These are phyloP conservation scores for Sporothrix brasiliensis DNA, from an alignment of 2,329 filamentous ascomycete species.

Conservation along the genomic window DNA sequence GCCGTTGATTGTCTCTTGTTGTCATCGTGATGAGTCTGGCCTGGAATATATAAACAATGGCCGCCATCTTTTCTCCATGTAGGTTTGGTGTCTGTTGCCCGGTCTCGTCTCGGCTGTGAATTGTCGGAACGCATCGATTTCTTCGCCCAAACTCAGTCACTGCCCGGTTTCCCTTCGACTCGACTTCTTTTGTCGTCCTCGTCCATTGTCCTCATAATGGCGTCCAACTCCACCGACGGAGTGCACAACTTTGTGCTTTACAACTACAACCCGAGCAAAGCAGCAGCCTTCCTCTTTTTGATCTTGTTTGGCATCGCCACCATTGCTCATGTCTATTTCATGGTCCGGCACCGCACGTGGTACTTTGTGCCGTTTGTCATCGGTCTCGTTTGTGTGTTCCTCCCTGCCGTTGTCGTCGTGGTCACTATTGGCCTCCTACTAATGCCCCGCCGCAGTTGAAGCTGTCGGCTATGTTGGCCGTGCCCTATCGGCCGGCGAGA, in stretches of 20 bases:
- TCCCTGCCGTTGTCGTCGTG: neutral
- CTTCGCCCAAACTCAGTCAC: no score
- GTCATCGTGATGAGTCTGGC: conserved; percentile 1
- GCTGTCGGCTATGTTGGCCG: conserved; percentile 28
- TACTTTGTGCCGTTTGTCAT: conserved; percentile 33
- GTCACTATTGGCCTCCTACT: neutral
- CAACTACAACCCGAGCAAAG: conserved; percentile 29
- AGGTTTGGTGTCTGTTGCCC: no score
- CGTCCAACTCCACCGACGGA: neutral
- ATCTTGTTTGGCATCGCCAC: conserved; percentile 30
- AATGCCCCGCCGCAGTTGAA: conserved; percentile 17
- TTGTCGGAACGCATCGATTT: no score
- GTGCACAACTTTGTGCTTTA: conserved; percentile 20
- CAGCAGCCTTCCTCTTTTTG: conserved; percentile 29
- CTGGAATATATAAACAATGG: conserved; percentile 3
- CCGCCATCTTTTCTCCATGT: neutral
- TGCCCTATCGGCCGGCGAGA: conserved; percentile 35
- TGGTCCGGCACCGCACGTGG: conserved; percentile 27
- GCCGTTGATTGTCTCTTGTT: neutral
- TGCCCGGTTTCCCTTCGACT: neutral
- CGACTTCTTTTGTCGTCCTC: no score
- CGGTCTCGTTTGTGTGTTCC: conserved; percentile 33
- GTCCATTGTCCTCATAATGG: neutral
- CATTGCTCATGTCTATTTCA: conserved; percentile 22
- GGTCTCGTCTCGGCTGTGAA: no score